These are phyloP conservation scores for Paspalum vaginatum DNA, from an alignment of 176 grass and related monocot species.

Conservation along the genomic window DNA sequence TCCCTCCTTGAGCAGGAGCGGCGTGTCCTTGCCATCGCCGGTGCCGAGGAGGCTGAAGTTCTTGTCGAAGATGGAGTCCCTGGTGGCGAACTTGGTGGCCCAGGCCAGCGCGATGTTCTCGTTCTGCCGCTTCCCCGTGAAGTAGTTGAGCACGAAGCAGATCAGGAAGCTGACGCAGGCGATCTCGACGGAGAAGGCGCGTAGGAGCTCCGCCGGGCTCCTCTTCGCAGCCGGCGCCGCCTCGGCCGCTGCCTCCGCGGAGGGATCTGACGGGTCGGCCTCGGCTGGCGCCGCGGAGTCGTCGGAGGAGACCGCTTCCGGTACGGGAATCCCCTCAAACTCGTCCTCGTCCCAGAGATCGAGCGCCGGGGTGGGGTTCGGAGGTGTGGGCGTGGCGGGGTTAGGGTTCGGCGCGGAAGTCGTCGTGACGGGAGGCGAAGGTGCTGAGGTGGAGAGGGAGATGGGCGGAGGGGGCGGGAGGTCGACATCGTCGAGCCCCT, in stretches of 20 bases:
- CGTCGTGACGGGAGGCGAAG: constrained; percentile 44
- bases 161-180: constrained; percentile 86
- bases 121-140: constrained; percentile 83
- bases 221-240: constrained; percentile 32
- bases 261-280: constrained; percentile 41
- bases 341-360: constrained; percentile 99
- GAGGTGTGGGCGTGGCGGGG: constrained; percentile 26
- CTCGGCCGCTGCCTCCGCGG: constrained; percentile 33
- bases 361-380: constrained; percentile 45
- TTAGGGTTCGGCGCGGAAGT: constrained; percentile 44
- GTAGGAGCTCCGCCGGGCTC: constrained; percentile 41
- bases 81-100: constrained; percentile 89
- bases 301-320: constrained; percentile 3
- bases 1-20: constrained; percentile 90
- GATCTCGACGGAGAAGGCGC: constrained; percentile 78
- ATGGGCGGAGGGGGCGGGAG: constrained; percentile 42
- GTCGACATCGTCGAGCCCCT: constrained; percentile 22
- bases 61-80: constrained; percentile 90
- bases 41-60: constrained; percentile 97
- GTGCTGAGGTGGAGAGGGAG: constrained; percentile 45
- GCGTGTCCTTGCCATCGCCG: constrained; percentile 83
- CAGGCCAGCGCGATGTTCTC: constrained; percentile 89
- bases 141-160: constrained; percentile 95
- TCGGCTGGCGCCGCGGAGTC: constrained; percentile 35
- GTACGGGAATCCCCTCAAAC: constrained; percentile 90